Percentiles rank a stretch among this genome's conserved stretches.
Evolutionary conservation across 208 protist genomes (phyloP).

Genomic region (Endotrypanum monterogeii): DNA sequence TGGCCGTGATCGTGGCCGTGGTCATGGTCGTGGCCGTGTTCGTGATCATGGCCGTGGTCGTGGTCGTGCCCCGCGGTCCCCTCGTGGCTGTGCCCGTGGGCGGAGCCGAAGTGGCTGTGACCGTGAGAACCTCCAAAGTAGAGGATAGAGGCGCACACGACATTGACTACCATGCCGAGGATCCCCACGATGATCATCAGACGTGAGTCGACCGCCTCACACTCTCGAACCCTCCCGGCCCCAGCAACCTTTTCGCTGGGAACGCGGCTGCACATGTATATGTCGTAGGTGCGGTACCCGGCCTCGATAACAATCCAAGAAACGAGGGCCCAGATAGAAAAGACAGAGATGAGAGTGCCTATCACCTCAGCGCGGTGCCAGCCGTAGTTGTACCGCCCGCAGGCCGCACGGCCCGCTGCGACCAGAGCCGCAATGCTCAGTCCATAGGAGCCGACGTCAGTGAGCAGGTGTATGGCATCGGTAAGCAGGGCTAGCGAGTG

Average conservation of each 20-base stretch:
- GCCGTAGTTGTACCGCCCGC: constrained; percentile 84
- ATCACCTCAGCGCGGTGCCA: constrained; percentile 92
- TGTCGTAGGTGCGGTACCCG: constrained; percentile 59
- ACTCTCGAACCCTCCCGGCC: constrained; percentile 25
- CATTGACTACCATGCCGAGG: constrained; percentile 86
- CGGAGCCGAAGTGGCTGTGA: constrained; percentile 62
- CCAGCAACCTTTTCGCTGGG: constrained; percentile 23
- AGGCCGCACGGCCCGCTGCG: constrained; percentile 62
- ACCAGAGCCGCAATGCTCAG: constrained; percentile 84
- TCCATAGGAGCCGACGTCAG: constrained; percentile 86
- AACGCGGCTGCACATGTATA: constrained; percentile 61
- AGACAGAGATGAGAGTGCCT: constrained; percentile 87
- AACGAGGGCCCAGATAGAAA: constrained; percentile 90
- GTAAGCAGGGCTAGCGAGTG: constrained; percentile 91
- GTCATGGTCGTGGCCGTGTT: constrained; percentile 42
- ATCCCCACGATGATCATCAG: constrained; percentile 85
- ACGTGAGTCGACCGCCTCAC: constrained; percentile 54
- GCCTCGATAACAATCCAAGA: constrained; percentile 85
- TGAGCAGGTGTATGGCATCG: constrained; percentile 89
- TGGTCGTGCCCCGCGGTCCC: constrained; percentile 2
- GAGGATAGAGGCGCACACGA: constrained; percentile 81
- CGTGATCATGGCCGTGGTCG: constrained; percentile 38
- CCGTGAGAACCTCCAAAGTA: constrained; percentile 85
- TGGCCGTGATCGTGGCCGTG: constrained; percentile 37
- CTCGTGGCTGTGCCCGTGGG: constrained; percentile 62